Base-by-base conservation (phyloP, 78 protist genomes). In the Dictyostelium firmibasis region DNA sequence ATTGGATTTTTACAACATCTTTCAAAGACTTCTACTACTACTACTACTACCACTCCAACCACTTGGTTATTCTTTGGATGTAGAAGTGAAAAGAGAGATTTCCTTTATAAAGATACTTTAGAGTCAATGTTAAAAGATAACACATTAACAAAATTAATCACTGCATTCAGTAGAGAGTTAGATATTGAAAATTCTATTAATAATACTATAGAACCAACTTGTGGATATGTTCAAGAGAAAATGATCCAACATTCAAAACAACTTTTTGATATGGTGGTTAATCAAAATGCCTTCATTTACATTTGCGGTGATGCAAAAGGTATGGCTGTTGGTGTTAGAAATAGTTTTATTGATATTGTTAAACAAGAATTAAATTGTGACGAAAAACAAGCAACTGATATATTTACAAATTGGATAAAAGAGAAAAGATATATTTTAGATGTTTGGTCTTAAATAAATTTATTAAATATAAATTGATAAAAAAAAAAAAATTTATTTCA, bases 41-140 rank as follows among this genome's bases (percentile, higher is more conserved):
- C 53, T 74, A 36, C 69, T 18, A 25, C 8, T n/a, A 20, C 62
- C 13, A 23, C 7, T 10, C 33, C 33, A 33, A 31, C 11, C 9
- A 76, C 53, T 76, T 53, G 81, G 81, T 67, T 98, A 83, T 98
- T 81, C 97, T 98, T 97, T 92, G 99, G 99, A n/a, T 97, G 98
- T 83, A 94, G 99, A 70, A 53, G 85, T 83, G 75, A 75, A 44
- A 85, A 86, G 9, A 41, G 57, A 60, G 99, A 98, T 89, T 97
- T 23, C 83, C 69, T 98, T 18, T 97, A 92, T 95, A 27, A 44
- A 29, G 96, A 95, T 50, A 94, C 86, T 77, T 41, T 96, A 53
- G 64, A 86, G 62, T 27, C 47, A n/a, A 41, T 62, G 38, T 38
- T 69, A 13, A 79, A 97, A 47, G 36, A 74, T 41, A 29, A 23